Conservation (phyloP, 345 rosid genomes). For the Toxicodendron radicans region DNA sequence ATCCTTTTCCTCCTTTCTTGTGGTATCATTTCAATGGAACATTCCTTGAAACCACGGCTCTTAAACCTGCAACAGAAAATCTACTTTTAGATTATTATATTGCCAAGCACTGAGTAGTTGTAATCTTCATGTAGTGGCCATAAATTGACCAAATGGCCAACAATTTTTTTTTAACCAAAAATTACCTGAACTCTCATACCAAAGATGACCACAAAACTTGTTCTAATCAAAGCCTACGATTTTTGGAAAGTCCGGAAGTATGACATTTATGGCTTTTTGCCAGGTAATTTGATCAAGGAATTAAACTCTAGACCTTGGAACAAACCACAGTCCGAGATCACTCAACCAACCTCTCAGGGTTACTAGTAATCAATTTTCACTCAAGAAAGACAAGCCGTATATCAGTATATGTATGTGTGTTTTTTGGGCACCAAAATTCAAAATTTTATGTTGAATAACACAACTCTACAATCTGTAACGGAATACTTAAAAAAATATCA, state of each 20-base stretch:
- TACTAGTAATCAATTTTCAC: too few relatives aligned
- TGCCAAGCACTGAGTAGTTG: neutral
- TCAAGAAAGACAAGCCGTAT: neutral
- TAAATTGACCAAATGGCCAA: neutral
- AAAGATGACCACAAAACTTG: too few relatives aligned
- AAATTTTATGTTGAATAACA: neutral
- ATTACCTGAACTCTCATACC: too few relatives aligned
- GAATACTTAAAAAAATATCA: neutral
- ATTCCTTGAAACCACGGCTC: constrained; percentile 78
- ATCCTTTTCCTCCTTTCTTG: constrained; percentile 70
- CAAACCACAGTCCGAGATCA: too few relatives aligned
- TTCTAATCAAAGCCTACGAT: too few relatives aligned
- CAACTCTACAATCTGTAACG: neutral
- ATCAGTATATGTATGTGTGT: neutral
- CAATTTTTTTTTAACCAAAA: too few relatives aligned
- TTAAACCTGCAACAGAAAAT: constrained; percentile 52
- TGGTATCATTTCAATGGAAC: constrained; percentile 69
- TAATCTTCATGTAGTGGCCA: constrained; percentile 1
- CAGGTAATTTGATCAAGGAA: too few relatives aligned
- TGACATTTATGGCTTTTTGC: too few relatives aligned
- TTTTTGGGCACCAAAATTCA: neutral
- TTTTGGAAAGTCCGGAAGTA: too few relatives aligned
- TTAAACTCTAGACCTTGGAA: too few relatives aligned
- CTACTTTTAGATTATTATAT: neutral
- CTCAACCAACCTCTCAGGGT: too few relatives aligned